Conservation (phyloP, 2,329 filamentous ascomycete species). For the Hirsutella thompsonii region DNA sequence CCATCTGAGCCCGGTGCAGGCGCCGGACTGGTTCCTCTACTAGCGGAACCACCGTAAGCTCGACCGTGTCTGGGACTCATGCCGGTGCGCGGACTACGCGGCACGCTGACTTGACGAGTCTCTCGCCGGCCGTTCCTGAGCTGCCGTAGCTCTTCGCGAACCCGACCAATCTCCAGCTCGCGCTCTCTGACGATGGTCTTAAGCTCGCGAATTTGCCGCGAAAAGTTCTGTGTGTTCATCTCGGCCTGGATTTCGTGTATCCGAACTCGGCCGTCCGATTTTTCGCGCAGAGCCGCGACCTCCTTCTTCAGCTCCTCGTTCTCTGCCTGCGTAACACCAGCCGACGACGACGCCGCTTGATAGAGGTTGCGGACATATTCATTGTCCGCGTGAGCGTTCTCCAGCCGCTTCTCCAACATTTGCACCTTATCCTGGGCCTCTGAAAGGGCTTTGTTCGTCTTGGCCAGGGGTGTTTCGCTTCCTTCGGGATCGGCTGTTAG, state of each 20-base stretch:
- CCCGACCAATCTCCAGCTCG: conserved; percentile 35
- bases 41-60: conserved; percentile 24
- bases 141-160: conserved; percentile 33
- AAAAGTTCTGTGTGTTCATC: conserved; percentile 19
- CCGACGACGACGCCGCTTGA: conserved; percentile 40
- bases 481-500: conserved; percentile 13
- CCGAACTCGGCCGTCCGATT: conserved; percentile 28
- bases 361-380: conserved; percentile 47
- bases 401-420: conserved; percentile 25
- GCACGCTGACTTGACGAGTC: conserved; percentile 42
- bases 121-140: conserved; percentile 38
- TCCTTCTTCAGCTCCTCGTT: conserved; percentile 30
- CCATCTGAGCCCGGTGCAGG: conserved; percentile 18
- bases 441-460: conserved; percentile 20
- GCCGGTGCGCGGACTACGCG: conserved; percentile 41
- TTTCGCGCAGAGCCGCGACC: conserved; percentile 25
- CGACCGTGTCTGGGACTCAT: conserved; percentile 33
- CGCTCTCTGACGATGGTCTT: conserved; percentile 31
- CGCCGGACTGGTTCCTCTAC: conserved; percentile 38
- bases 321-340: conserved; percentile 29
- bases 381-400: conserved; percentile 31
- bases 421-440: conserved; percentile 23
- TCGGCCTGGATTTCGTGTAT: conserved; percentile 34
- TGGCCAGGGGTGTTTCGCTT: conserved; percentile 13
- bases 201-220: conserved; percentile 27